Base-by-base conservation (phyloP, 2,329 filamentous ascomycete genomes). In the Biscogniauxia marginata region DNA sequence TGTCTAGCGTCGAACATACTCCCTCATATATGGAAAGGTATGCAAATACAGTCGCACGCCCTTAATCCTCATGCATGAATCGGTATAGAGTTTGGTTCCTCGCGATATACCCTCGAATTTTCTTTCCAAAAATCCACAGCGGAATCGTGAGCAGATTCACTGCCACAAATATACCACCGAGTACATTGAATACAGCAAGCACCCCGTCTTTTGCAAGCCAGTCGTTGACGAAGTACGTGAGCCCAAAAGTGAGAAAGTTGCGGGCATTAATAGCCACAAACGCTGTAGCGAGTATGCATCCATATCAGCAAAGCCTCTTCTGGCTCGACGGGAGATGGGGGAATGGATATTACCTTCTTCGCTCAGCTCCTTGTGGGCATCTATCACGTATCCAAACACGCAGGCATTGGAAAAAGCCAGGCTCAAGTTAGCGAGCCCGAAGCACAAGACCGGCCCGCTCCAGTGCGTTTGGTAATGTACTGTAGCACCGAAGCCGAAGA, bases 221-320 rank as follows among this genome's bases (percentile, higher is more conserved):
- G 58, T 70, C 67, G 53, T 75, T 75, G 58, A 75, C 72, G 57
- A 75, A 75, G 50, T 75, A 77, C 1, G 76, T 79, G 49, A 79
- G 58, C 1, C 75, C 76, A 56, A 80, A 80, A 0, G 76, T 78
- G 11, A 80, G 58, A 24, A 80, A 58, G 54, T 79, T 79, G 52
- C 78, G 71, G 4, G 77, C 74, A 55, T 80, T 81, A 66, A 81
- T 79, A 13, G 78, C 78, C 18, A 81, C 79, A 59, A 81, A 79
- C 1, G 77, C 77, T 70, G 45, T 6, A 34, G 47, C 16, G 45
- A 8, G 46, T 34, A 18, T 45, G 57, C 25, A 63, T 55, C 20
- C 21, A 25, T 7, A 23, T 18, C 16, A 7, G 21, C 11, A 9
- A n/a, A 16, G 18, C 20, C 34, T 39, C 23, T 5, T 13, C 30